A percentile compares a stretch with the other conserved stretches of the same genome.
phyloP scores from a whole-genome alignment of 192 early-diverging fungal genomes.

The Ramicandelaber brevisporus region DNA sequence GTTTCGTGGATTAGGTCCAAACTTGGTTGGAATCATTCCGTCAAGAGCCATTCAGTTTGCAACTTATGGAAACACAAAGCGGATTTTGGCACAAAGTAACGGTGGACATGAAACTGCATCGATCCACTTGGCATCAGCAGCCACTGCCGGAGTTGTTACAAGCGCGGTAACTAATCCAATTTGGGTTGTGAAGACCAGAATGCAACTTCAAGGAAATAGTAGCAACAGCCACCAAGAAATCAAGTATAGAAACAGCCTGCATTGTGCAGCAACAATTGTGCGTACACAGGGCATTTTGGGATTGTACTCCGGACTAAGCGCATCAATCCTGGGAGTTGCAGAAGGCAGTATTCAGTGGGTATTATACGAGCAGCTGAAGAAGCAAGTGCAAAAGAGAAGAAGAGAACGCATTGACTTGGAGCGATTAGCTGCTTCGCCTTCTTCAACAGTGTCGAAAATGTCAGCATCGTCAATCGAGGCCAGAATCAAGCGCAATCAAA shows the following conservation, averaged over 20 bases:
- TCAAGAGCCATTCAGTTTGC: conserved; percentile 86
- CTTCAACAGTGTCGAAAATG: conserved; percentile 1
- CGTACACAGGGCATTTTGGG: conserved; percentile 57
- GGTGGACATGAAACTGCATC: conserved; percentile 43
- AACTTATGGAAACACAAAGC: conserved; percentile 75
- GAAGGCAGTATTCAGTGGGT: conserved; percentile 91
- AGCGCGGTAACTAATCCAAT: conserved; percentile 82
- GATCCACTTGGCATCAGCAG: conserved; percentile 61
- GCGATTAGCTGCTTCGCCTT: background rate
- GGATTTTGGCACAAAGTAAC: conserved; percentile 44
- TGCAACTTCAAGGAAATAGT: conserved; percentile 45
- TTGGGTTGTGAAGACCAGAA: conserved; percentile 90
- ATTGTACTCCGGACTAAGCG: conserved; percentile 75
- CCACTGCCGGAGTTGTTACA: conserved; percentile 42
- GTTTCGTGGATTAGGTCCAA: conserved; percentile 89
- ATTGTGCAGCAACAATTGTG: conserved; percentile 41
- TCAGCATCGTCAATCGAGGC: too few relatives aligned
- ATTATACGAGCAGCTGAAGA: conserved; percentile 83
- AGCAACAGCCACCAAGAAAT: conserved; percentile 2
- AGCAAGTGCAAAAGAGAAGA: conserved; percentile 6
- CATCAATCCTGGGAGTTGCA: conserved; percentile 64
- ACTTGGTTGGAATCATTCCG: conserved; percentile 82
- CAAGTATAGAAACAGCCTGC: conserved; percentile 48
- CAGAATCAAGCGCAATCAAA: conserved; percentile 9
- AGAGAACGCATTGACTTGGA: conserved; percentile 1